Evolutionary conservation across 2,329 filamentous ascomycete species (phyloP).

Genomic region (Claviceps sp.): DNA sequence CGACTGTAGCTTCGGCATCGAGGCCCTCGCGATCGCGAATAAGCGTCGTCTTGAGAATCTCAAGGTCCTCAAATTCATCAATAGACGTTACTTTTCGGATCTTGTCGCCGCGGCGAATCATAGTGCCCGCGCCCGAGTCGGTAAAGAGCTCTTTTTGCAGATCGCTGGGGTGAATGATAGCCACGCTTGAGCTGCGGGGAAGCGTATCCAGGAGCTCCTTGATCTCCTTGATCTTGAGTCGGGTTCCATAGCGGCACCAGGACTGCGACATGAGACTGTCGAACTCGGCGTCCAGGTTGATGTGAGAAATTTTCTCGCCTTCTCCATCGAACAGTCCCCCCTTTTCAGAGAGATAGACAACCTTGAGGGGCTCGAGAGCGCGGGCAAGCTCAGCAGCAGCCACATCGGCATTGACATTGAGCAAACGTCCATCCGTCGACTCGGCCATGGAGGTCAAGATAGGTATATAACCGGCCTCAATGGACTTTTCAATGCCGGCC

Average conservation of each 20-base stretch:
- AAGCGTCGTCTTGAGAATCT: conserved; percentile 68
- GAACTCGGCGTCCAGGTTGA: conserved; percentile 95
- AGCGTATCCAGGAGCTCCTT: conserved; percentile 84
- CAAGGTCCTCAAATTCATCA: conserved; percentile 60
- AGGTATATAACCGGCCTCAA: conserved; percentile 80
- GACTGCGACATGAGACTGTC: conserved; percentile 83
- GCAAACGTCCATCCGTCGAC: conserved; percentile 75
- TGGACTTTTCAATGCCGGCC: conserved; percentile 77
- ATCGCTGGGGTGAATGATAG: conserved; percentile 93
- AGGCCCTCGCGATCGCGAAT: conserved; percentile 69
- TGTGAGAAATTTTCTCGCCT: conserved; percentile 87
- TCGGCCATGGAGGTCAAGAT: conserved; percentile 96
- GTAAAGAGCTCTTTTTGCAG: conserved; percentile 96
- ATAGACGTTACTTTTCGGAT: conserved; percentile 61
- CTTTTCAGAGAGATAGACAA: conserved; percentile 97
- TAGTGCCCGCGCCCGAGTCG: conserved; percentile 83
- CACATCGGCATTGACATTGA: conserved; percentile 97
- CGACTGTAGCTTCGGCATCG: conserved; percentile 70
- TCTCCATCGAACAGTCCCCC: conserved; percentile 90
- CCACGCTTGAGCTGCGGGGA: conserved; percentile 84
- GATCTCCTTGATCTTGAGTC: conserved; percentile 95
- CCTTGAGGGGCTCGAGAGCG: conserved; percentile 83
- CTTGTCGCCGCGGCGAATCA: conserved; percentile 87
- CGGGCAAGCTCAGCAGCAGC: conserved; percentile 87
- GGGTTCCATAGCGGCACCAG: conserved; percentile 90